Percentiles rank a stretch among this genome's conserved stretches.
phyloP scores from a whole-genome alignment of 179 eudicot genomes.

The Beta corolliflora region DNA sequence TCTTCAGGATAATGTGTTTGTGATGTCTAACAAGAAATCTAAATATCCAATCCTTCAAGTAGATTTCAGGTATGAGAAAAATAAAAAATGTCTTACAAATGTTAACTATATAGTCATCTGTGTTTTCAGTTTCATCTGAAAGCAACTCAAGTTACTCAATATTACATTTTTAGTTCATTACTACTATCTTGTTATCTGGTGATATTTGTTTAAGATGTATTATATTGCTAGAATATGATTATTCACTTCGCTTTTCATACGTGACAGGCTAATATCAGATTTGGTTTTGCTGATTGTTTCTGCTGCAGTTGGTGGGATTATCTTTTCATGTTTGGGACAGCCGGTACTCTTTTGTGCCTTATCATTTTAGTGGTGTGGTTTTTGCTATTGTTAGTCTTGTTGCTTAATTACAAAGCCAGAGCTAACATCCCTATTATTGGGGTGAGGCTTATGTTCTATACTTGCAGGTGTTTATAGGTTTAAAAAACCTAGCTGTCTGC shows the following conservation, averaged over 20 bases:
- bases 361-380: neutral
- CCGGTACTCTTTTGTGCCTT: constrained; percentile 53
- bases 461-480: neutral
- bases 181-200: neutral
- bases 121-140: neutral
- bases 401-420: neutral
- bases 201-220: neutral
- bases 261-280: constrained; percentile 86
- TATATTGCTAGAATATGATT: neutral
- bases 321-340: constrained; percentile 94
- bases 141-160: neutral
- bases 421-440: neutral
- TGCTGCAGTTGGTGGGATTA: constrained; percentile 96
- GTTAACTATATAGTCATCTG: constrained; percentile 1
- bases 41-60: constrained; percentile 97
- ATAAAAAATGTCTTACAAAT: neutral
- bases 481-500: neutral
- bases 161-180: neutral
- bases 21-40: constrained; percentile 97
- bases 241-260: constrained; percentile 22
- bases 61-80: constrained; percentile 81
- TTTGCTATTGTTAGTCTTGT: neutral
- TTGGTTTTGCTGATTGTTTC: constrained; percentile 93
- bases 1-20: constrained; percentile 87
- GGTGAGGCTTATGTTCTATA: neutral